Evolutionary conservation across 2,329 filamentous ascomycete genomes (phyloP).

Genomic region (Cladosporium sp.): DNA sequence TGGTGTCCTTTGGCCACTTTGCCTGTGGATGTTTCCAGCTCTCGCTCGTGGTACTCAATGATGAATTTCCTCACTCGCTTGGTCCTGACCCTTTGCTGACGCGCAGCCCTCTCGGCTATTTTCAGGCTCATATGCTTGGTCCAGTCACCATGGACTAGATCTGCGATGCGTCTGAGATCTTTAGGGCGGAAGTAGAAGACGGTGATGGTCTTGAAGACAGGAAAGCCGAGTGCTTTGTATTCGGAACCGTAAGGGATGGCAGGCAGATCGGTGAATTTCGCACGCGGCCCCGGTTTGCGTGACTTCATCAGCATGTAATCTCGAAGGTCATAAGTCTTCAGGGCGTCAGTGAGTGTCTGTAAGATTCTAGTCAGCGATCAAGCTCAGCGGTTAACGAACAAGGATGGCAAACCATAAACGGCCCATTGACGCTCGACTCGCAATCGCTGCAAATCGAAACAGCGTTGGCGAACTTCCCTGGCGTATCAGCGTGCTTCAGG

Average conservation of each 20-base stretch:
- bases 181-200: slow-evolving; percentile 17
- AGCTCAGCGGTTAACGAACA: too few species aligned
- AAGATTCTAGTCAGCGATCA: neutral
- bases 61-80: slow-evolving; percentile 10
- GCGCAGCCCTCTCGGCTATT: neutral
- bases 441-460: neutral
- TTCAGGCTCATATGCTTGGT: slow-evolving; percentile 18
- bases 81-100: neutral
- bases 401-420: neutral
- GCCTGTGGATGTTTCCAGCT: slow-evolving; percentile 4
- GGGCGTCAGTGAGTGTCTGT: slow-evolving; percentile 20
- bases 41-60: neutral
- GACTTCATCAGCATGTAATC: slow-evolving; percentile 23
- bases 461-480: slow-evolving; percentile 3
- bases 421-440: neutral
- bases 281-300: slow-evolving; percentile 21
- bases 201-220: neutral
- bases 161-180: slow-evolving; percentile 20
- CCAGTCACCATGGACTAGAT: slow-evolving; percentile 21
- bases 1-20: slow-evolving; percentile 6
- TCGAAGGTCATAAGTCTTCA: slow-evolving; percentile 18
- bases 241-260: slow-evolving; percentile 20
- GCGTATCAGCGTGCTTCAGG: neutral
- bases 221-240: neutral
- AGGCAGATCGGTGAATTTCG: slow-evolving; percentile 19